Percentiles rank a stretch among this genome's conserved stretches.
phyloP scores from a whole-genome alignment of 2,329 filamentous ascomycete species.

The Talaromyces sp. region DNA sequence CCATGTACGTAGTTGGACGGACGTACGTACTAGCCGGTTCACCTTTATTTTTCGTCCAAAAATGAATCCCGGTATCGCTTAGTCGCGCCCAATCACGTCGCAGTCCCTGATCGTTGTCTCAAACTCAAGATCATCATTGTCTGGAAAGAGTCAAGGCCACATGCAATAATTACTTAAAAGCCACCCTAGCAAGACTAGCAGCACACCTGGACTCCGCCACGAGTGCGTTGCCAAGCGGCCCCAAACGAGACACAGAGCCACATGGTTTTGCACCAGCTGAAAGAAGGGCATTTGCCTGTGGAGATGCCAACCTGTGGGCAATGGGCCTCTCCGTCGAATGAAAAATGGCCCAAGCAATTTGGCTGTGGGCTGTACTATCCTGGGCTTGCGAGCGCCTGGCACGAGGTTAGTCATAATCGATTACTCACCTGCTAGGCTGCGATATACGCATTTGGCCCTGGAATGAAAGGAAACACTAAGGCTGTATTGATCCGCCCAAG shows the following conservation, averaged over 20 bases:
- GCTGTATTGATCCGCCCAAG: constrained; percentile 9
- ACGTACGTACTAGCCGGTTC: not conserved
- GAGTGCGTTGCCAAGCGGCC: constrained; percentile 11
- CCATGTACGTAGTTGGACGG: not conserved
- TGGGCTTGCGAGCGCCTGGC: constrained; percentile 1
- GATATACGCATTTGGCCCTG: not conserved
- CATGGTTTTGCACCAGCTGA: constrained; percentile 16
- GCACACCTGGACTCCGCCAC: constrained; percentile 12
- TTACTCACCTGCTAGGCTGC: not conserved
- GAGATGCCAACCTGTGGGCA: not conserved
- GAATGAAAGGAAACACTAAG: constrained; percentile 7
- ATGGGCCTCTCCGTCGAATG: not conserved
- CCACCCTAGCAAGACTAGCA: not conserved
- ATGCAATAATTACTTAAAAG: not conserved
- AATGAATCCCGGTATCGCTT: not conserved
- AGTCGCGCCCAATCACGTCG: not conserved
- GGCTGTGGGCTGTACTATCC: not conserved
- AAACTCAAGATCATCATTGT: constrained; percentile 12
- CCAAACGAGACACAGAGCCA: constrained; percentile 14
- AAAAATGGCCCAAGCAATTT: not conserved
- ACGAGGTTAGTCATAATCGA: not conserved
- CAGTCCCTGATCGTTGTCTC: constrained; percentile 8
- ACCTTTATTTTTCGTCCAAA: not conserved
- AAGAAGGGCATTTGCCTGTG: constrained; percentile 4
- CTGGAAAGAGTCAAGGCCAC: constrained; percentile 2